phyloP scores from a whole-genome alignment of 108 stramenopile genomes.

The Bacterosira constricta region DNA sequence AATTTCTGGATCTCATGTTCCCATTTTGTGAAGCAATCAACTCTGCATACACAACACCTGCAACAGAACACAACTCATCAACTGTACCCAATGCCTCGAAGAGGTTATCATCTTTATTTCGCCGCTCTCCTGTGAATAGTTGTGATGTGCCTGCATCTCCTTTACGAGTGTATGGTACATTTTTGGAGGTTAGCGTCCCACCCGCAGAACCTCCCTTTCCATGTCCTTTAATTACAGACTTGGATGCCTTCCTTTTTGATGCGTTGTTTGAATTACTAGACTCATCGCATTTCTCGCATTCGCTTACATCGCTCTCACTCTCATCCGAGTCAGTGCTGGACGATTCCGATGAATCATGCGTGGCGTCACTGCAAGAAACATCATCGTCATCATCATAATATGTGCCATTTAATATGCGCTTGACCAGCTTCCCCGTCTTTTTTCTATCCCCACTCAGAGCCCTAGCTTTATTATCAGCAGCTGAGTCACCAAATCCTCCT shows the following conservation, averaged over 20 bases:
- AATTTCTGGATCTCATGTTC: background rate
- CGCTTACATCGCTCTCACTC: background rate
- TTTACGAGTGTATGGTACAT: slow-evolving; percentile 84
- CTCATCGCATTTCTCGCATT: background rate
- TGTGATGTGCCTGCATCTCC: slow-evolving; percentile 77
- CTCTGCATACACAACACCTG: slow-evolving; percentile 77
- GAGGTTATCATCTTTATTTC: slow-evolving; percentile 67
- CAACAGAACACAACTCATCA: slow-evolving; percentile 82
- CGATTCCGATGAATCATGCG: background rate
- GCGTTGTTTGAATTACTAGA: background rate
- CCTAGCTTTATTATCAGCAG: slow-evolving; percentile 16
- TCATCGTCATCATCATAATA: slow-evolving; percentile 39
- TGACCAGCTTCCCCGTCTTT: slow-evolving; percentile 26
- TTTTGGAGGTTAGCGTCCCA: slow-evolving; percentile 65
- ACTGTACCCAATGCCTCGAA: slow-evolving; percentile 88
- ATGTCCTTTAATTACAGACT: background rate
- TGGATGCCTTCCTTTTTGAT: background rate
- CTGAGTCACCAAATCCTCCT: background rate
- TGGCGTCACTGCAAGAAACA: background rate
- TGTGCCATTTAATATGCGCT: slow-evolving; percentile 40
- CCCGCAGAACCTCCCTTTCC: slow-evolving; percentile 60
- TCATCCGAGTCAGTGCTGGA: background rate
- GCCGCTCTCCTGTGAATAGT: slow-evolving; percentile 79
- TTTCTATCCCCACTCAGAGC: slow-evolving; percentile 58
- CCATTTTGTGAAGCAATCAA: background rate